Percentiles rank a stretch among this genome's conserved stretches.
Conservation (phyloP, 139 green algal species). For the Chlamydomonas urium region DNA sequence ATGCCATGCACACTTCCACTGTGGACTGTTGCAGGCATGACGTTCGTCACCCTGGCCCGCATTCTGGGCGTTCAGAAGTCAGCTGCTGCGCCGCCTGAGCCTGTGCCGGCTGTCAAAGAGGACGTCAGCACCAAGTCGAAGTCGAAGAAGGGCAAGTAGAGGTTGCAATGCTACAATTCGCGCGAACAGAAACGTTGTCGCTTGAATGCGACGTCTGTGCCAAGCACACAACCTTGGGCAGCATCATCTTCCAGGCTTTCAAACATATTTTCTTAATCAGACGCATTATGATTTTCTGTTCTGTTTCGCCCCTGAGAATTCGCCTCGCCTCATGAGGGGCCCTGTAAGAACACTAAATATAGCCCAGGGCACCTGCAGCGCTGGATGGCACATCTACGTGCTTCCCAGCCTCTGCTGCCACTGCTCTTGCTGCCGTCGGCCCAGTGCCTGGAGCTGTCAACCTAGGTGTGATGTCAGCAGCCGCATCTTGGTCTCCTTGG, state of each 20-base stretch:
- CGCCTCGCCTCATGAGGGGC: too few relatives aligned
- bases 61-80: conserved; percentile 85
- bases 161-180: too few relatives aligned
- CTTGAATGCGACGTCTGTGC: too few relatives aligned
- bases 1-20: background rate
- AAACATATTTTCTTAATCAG: too few relatives aligned
- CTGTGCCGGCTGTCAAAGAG: too few relatives aligned
- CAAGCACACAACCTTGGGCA: too few relatives aligned
- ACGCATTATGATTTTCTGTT: too few relatives aligned
- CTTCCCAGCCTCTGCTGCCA: background rate
- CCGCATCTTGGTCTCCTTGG: background rate
- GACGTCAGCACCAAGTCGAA: too few relatives aligned
- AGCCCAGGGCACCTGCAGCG: background rate
- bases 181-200: too few relatives aligned
- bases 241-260: too few relatives aligned
- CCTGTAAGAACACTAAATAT: background rate
- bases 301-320: too few relatives aligned
- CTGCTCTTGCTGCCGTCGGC: background rate
- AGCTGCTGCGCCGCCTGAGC: conserved; percentile 18
- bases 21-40: conserved; percentile 49
- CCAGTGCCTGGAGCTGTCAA: background rate
- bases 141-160: too few relatives aligned
- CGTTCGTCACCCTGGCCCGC: conserved; percentile 86
- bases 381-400: background rate
- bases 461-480: background rate